Base-by-base conservation (phyloP, 768 basidiomycete genomes). In the Lactarius sp. region DNA sequence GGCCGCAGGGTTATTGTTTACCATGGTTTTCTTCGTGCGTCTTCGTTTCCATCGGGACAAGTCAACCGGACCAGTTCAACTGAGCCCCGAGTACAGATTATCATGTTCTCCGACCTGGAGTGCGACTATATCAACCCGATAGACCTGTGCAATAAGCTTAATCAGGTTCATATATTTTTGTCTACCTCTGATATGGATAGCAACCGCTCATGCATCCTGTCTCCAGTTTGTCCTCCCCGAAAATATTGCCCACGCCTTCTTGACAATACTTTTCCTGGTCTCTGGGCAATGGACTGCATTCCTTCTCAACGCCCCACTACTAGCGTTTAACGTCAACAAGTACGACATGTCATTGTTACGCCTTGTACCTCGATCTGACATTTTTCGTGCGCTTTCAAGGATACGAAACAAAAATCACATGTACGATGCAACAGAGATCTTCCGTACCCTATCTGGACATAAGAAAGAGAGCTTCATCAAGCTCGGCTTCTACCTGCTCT, bases 61-160 rank as follows among this genome's bases (percentile, higher is more conserved):
- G 18, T 52, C 50, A 14, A 27, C 16, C 18, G 13, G 39, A n/a
- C 44, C 16, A 31, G 37, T 56, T 22, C 34, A 42, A 16, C 34
- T 59, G 8, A 58, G 34, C 41, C n/a, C n/a, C 36, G 52, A 37
- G 44, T 6, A 37, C 70, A 98, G 96, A 98, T 99, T 72, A 98
- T 99, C 81, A 98, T 98, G 96, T 98, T 98, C 81, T 97, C 94
- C 50, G 97, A 98, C 79, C 80, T 98, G 73, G 96, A 98, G 79
- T 97, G 94, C 81, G 94, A 97, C 83, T 98, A 98, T 79, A 96
- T 98, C 81, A 99, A 99, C 77, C 97, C 97, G 57, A 99, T 99
- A 85, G 97, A 99, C 77, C 87, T 98, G 44, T 98, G 97, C 79
- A 98, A 98, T 79, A 98, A 97, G 81, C 87, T 98, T 71, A 98